These are phyloP conservation scores for Fusarium sp. DNA, from an alignment of 2,329 filamentous ascomycete genomes.

Conservation along the genomic window DNA sequence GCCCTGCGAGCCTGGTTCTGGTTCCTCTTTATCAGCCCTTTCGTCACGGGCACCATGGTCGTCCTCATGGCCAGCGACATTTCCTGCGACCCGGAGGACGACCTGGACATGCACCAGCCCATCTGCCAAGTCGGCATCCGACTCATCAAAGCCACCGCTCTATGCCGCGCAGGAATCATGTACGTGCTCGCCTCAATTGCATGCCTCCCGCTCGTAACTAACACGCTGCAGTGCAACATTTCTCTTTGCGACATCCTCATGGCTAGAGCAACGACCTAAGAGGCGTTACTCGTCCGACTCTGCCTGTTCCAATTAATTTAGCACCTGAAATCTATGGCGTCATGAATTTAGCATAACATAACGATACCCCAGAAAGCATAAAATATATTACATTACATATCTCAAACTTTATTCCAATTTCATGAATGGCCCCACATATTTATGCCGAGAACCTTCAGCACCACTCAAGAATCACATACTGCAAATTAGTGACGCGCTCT, in stretches of 20 bases:
- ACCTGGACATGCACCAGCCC: constrained; percentile 31
- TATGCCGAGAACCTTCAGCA: constrained; percentile 1
- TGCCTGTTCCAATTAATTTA: background rate
- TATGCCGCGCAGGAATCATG: constrained; percentile 36
- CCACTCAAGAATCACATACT: background rate
- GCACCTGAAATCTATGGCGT: constrained; percentile 26
- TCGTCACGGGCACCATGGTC: constrained; percentile 24
- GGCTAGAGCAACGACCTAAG: constrained; percentile 22
- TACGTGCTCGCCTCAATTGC: background rate
- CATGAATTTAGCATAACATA: constrained; percentile 29
- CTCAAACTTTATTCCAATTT: background rate
- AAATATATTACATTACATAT: background rate
- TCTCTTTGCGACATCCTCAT: constrained; percentile 37
- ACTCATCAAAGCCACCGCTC: constrained; percentile 37
- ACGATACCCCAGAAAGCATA: constrained; percentile 23
- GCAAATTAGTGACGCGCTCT: background rate
- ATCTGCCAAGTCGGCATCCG: constrained; percentile 37
- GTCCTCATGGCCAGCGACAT: constrained; percentile 39
- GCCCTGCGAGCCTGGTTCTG: constrained; percentile 31
- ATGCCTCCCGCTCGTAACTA: background rate
- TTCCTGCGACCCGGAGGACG: constrained; percentile 32
- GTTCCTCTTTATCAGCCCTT: constrained; percentile 35
- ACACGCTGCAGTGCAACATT: constrained; percentile 26
- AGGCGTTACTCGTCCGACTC: background rate
- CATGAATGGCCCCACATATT: background rate